Evolutionary conservation across 768 basidiomycete genomes (phyloP), one percentile per base, ranked within the genome.

Genomic region (Suillus spraguei): DNA sequence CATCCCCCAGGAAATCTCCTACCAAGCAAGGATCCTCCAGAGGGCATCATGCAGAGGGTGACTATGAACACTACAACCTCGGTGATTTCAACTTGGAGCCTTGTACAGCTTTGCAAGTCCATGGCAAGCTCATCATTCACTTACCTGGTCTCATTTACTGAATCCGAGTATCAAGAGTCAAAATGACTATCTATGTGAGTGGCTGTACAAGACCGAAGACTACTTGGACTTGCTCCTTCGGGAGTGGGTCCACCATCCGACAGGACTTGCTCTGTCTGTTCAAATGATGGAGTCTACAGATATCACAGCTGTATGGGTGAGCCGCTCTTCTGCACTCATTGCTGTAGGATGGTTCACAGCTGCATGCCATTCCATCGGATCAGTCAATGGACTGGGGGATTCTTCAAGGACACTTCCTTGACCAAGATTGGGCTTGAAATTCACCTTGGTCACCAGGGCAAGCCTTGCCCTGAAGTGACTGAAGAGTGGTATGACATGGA

Each of bases 401-500:
- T 46, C n/a, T 46, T 46, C 4, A 46, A n/a, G 4, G n/a, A 46
- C 10, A 46, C 44, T n/a, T 46, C 44, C 20, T 46, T 46, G 10
- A 46, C 44, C 42, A 44, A 44, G 42, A 44, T 44, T 0, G 9
- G 42, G 9, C 9, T 44, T 1, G 42, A 44, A 44, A 4, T 44
- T 3, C 4, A 44, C 42, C 42, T 44, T 4, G 10, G 42, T 4
- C 42, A 44, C 70, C 69, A 42, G 46, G 66, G 13, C 22, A 5
- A 46, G 2, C 63, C 62, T 0, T 73, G 71, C 58, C 73, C 70
- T 8, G 5, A 2, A 14, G 0, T 47, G 22, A 47, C 47, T 1
- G 13, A 47, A 0, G n/a, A 49, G 14, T 24, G 24, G 24, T 49
- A 8, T 0, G n/a, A 35, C 11, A 13, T 14, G 32, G 14, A 42